Evolutionary conservation across 805 yeast species (phyloP), one percentile per base, ranked within the genome.

Genomic region (Monosporozyma yasuniensis): DNA sequence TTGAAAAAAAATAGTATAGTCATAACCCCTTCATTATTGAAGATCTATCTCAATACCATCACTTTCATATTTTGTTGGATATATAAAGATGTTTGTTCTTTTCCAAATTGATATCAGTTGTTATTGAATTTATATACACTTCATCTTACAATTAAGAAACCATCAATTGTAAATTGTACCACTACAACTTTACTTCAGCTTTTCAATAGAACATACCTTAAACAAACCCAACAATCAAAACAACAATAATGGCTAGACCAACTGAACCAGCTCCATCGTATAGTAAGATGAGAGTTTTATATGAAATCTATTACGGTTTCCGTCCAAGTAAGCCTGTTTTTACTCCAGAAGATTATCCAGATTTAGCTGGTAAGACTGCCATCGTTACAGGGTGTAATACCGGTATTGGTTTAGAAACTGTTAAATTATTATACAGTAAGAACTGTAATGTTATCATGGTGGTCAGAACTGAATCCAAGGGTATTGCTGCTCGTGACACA

Each of bases 351-450:
- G 57, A 63, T 22, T 69, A 67, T 48, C 75, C 75, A 14, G 65
- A 65, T 47, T 55, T 72, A 44, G 60, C 67, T 2, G 71, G 66
- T 6, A 70, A 67, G 53, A 63, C 61, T n/a, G 71, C 71, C 14
- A 52, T 69, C 22, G 68, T 72, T 9, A 71, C 76, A 6, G 75
- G 75, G 47, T 64, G 65, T 22, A 70, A 67, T 45, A 56, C 72
- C 8, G 76, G 76, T 43, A 61, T 72, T 46, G 68, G 68, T n/a
- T 58, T 49, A 11, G 50, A 61, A 8, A 58, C 54, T 56, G 67
- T 37, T 53, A 60, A 56, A 38, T 42, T 58, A 25, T 49, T 65
- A 10, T 57, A 65, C 42, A 62, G 65, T 11, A 70, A 65, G 50
- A 61, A 69, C 48, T 69, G 70, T 57, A 54, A 63, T 25, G 64